phyloP scores from a whole-genome alignment of 2,329 filamentous ascomycete genomes.

The Ophiostoma pallidulum region DNA sequence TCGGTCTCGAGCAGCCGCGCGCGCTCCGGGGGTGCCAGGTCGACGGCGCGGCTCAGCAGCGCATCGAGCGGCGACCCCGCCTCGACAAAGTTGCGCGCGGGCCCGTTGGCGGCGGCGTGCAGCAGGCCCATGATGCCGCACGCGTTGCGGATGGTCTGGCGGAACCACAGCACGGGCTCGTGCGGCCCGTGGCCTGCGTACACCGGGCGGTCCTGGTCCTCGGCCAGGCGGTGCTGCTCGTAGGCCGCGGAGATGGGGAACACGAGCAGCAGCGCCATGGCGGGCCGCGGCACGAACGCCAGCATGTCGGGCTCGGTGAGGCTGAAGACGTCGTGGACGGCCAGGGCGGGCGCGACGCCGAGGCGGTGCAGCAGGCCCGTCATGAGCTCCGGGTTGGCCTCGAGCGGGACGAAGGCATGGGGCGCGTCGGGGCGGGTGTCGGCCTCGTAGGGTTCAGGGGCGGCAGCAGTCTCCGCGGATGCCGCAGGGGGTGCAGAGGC shows the following conservation, averaged over 20 bases:
- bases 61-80: conserved; percentile 48
- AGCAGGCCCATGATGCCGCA: conserved; percentile 85
- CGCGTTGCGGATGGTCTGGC: conserved; percentile 87
- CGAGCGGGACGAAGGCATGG: conserved; percentile 47
- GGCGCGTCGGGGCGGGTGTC: conserved; percentile 3
- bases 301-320: conserved; percentile 79
- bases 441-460: conserved; percentile 3
- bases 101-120: conserved; percentile 73
- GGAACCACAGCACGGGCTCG: conserved; percentile 87
- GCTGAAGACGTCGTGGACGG: conserved; percentile 85
- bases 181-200: conserved; percentile 58
- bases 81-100: conserved; percentile 52
- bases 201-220: conserved; percentile 55
- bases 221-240: conserved; percentile 62
- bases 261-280: conserved; percentile 80
- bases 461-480: background rate
- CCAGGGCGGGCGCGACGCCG: conserved; percentile 66
- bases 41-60: conserved; percentile 61
- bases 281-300: conserved; percentile 78
- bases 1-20: conserved; percentile 70
- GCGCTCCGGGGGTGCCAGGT: conserved; percentile 55
- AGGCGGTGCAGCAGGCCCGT: conserved; percentile 71
- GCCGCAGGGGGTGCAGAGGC: no score
- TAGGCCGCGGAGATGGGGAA: conserved; percentile 77
- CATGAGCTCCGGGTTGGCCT: conserved; percentile 83